Base-by-base conservation (phyloP, 2,329 filamentous ascomycete species). In the Fusarium annulatum region DNA sequence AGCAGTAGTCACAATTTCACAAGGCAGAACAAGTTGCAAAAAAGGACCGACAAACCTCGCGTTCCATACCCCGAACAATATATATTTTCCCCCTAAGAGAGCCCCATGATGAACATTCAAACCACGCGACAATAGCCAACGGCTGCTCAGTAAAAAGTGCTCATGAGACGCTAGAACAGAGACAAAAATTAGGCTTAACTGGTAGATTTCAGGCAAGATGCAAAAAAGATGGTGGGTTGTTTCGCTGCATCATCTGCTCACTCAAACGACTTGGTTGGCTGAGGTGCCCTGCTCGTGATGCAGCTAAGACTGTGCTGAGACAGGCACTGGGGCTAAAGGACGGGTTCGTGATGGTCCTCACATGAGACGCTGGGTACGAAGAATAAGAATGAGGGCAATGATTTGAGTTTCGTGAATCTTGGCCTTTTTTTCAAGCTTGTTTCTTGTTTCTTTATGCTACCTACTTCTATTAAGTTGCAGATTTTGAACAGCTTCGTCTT, bases 321-420 rank as follows among this genome's bases (percentile, higher is more conserved):
- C 71, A 67, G 21, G 16, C 28, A 41, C 43, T 42, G 34, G 34
- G 52, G 51, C 71, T 61, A 64, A 63, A 63, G 45, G 41, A 66
- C 43, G 52, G 61, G 68, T 74, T 74, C 72, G 72, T 74, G 72
- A 74, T 65, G 57, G 39, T 18, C 45, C 64, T 74, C 72, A 74
- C 72, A 74, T 74, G 72, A 69, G 72, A 74, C 71, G 68, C 45
- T 67, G 45, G 39, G 30, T 58, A 69, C 62, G 72, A 26, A 36
- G 2, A 52, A 34, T 36, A 39, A 42, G 46, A 39, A 11, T 4
- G 38, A 36, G 26, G 23, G 2, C 28, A 23, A 46, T 63, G 41
- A 61, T 63, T 72, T 63, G 53, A 52, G 23, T 41, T 51, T 64
- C 36, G 28, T 51, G 45, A 30, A 48, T 52, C 56, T 63, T 64